phyloP scores from a whole-genome alignment of 495 filamentous ascomycete genomes.

The Melanomma pulvis-pyrius region DNA sequence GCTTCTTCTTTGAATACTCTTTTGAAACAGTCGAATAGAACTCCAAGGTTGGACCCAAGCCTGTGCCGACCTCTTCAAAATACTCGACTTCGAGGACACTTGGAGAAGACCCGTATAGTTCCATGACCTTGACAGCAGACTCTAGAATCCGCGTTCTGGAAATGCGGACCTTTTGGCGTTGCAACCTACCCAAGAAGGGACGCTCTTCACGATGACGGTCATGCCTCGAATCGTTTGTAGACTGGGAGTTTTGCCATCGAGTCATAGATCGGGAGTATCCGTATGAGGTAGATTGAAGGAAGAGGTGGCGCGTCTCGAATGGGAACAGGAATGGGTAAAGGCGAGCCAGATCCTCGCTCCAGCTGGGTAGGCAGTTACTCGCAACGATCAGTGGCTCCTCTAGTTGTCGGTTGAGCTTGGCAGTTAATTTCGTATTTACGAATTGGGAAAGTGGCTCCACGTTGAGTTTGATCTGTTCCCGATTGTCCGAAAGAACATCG shows the following conservation, averaged over 20 bases:
- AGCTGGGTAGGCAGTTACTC: constrained; percentile 92
- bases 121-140: constrained; percentile 99
- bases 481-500: constrained; percentile 90
- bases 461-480: constrained; percentile 68
- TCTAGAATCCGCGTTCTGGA: constrained; percentile 90
- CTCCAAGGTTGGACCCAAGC: constrained; percentile 92
- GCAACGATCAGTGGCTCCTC: constrained; percentile 99
- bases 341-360: constrained; percentile 96
- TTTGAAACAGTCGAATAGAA: constrained; percentile 98
- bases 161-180: constrained; percentile 97
- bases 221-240: constrained; percentile 72
- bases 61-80: constrained; percentile 97
- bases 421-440: constrained; percentile 97
- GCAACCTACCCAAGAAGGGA: constrained; percentile 88
- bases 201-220: constrained; percentile 86
- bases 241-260: constrained; percentile 92
- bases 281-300: constrained; percentile 96
- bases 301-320: constrained; percentile 96
- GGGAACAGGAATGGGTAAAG: constrained; percentile 98
- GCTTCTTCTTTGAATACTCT: constrained; percentile 95
- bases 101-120: constrained; percentile 92
- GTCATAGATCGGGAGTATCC: constrained; percentile 98
- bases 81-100: constrained; percentile 98
- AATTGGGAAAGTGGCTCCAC: constrained; percentile 92
- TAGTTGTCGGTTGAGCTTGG: constrained; percentile 96